Percentiles rank a stretch among this genome's conserved stretches.
Conservation (phyloP, 2,329 filamentous ascomycete genomes). For the Xylariaceae sp. region DNA sequence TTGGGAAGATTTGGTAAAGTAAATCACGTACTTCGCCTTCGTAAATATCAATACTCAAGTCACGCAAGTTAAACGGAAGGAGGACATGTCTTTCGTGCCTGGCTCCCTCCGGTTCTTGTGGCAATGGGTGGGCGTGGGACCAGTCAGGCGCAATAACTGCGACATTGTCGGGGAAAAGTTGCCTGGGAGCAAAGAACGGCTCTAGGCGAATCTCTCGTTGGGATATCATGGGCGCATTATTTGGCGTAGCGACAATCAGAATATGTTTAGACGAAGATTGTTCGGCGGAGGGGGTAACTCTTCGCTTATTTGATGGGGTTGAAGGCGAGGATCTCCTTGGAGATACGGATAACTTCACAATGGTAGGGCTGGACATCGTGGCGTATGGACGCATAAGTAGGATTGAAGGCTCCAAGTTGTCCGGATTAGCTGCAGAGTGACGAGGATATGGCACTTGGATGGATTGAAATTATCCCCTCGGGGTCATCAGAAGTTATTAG, state of each 20-base stretch:
- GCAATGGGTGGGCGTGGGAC: too few relatives aligned
- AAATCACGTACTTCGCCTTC: conserved; percentile 1
- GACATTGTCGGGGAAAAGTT: too few relatives aligned
- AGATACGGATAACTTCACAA: conserved; percentile 1
- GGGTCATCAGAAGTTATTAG: too few relatives aligned
- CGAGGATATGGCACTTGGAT: too few relatives aligned
- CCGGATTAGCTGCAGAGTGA: too few relatives aligned
- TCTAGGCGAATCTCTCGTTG: neutral
- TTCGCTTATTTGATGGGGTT: conserved; percentile 7
- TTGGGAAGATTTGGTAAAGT: conserved; percentile 10
- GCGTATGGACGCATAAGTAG: too few relatives aligned
- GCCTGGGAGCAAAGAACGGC: neutral
- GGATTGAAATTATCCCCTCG: too few relatives aligned
- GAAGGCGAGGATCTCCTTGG: neutral
- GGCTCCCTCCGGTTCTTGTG: neutral
- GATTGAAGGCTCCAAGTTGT: too few relatives aligned
- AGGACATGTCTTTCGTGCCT: conserved; percentile 5
- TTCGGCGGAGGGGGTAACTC: conserved; percentile 6
- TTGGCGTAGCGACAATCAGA: too few relatives aligned
- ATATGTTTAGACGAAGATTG: too few relatives aligned
- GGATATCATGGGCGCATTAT: too few relatives aligned
- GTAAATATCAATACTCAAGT: conserved; percentile 1
- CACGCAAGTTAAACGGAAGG: conserved; percentile 10
- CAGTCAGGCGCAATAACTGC: neutral
- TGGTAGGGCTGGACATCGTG: neutral